phyloP scores from a whole-genome alignment of 1,284 basidiomycete species.

The Boletus smithii region DNA sequence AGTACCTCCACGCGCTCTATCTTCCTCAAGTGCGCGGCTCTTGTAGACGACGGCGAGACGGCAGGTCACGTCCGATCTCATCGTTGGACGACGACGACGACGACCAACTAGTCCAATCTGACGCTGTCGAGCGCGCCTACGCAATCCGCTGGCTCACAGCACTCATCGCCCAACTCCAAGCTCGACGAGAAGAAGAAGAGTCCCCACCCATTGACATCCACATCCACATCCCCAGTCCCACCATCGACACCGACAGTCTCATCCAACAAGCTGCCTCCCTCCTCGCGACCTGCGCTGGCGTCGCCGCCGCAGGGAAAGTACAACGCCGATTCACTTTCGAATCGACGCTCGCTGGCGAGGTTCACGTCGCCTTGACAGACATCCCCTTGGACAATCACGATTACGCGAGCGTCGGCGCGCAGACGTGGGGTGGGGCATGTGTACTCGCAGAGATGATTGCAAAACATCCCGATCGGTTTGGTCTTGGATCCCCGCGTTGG shows the following conservation, averaged over 20 bases:
- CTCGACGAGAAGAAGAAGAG: no score
- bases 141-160: constrained; percentile 69
- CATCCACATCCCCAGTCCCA: no score
- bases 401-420: constrained; percentile 76
- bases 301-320: constrained; percentile 48
- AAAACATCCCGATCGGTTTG: constrained; percentile 54
- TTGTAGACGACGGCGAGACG: constrained; percentile 17
- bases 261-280: constrained; percentile 59
- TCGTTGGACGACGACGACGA: constrained; percentile 1
- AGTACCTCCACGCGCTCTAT: constrained; percentile 32
- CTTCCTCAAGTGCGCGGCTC: constrained; percentile 38
- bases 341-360: constrained; percentile 14
- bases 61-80: no score
- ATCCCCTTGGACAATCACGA: constrained; percentile 73
- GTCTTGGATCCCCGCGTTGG: no score
- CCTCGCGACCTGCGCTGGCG: constrained; percentile 61
- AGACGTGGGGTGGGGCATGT: constrained; percentile 89
- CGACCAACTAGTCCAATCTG: constrained; percentile 35
- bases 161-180: constrained; percentile 43
- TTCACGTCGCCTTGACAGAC: constrained; percentile 61
- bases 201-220: no score
- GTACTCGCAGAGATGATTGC: constrained; percentile 78
- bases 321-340: constrained; percentile 43
- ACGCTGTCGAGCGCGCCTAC: constrained; percentile 66
- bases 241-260: constrained; percentile 20